phyloP scores from a whole-genome alignment of 192 early-diverging fungal genomes.

The Geranomyces michiganensis region DNA sequence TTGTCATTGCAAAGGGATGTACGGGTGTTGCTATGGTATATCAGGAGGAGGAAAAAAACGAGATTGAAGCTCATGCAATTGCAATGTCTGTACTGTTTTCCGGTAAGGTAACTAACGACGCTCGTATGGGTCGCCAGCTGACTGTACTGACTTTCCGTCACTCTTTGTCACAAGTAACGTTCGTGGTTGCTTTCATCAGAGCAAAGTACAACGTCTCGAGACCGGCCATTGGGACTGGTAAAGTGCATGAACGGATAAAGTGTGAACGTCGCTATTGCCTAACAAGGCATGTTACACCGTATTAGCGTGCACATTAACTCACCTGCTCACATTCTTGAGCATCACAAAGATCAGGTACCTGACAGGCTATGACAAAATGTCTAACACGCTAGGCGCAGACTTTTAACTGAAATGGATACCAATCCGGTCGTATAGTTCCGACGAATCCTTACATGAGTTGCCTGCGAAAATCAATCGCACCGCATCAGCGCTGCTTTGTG shows the following conservation, averaged over 20 bases:
- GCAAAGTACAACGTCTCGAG: constrained; percentile 46
- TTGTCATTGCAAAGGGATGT: constrained; percentile 22
- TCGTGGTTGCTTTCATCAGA: constrained; percentile 55
- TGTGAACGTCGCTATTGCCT: too few relatives aligned
- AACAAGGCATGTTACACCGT: too few relatives aligned
- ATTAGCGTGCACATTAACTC: constrained; percentile 28
- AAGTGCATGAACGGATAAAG: constrained; percentile 15
- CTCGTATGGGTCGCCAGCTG: not conserved
- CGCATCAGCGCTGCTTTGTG: constrained; percentile 6
- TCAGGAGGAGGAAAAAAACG: constrained; percentile 20
- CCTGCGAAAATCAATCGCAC: constrained; percentile 10
- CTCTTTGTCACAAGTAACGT: constrained; percentile 32
- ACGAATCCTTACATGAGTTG: constrained; percentile 8
- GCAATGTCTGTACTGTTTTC: constrained; percentile 12
- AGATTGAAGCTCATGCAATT: constrained; percentile 24
- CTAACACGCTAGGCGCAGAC: too few relatives aligned
- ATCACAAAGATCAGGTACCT: constrained; percentile 27
- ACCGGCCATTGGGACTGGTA: constrained; percentile 52
- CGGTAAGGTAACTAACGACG: not conserved
- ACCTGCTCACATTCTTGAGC: constrained; percentile 29
- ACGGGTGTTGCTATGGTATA: constrained; percentile 16
- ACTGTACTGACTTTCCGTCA: not conserved
- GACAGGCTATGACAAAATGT: too few relatives aligned
- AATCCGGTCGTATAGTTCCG: not conserved
- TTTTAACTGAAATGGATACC: too few relatives aligned